Base-by-base conservation (phyloP, 2,329 filamentous ascomycete species). In the Stagonosporopsis vannaccii region DNA sequence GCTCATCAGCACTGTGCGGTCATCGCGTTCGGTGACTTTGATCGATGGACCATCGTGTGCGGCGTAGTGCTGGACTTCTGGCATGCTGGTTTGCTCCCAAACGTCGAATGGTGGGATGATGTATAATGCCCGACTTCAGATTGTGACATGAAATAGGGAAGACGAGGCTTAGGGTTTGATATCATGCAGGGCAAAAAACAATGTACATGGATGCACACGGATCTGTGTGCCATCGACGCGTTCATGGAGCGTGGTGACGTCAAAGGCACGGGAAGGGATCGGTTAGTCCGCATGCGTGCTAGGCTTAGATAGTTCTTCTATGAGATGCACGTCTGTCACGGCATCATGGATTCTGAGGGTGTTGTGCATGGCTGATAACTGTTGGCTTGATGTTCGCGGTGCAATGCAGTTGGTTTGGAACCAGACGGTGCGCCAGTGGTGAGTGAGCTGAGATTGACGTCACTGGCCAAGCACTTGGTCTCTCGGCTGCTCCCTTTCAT, bases 1-100 rank as follows among this genome's bases (percentile, higher is more conserved):
- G 20, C 65, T 50, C 65, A 77, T 80, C 20, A 77, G 53, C 26
- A 72, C 53, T 42, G 75, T 77, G 48, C 77, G 76, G 23, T 79
- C 74, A 45, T 71, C 61, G 51, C 77, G 77, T 20, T 72, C 68
- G 6, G 71, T 75, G 25, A 78, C 52, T 12, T 65, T 66, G 41
- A 80, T 69, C 51, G 66, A 62, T 40, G 54, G 26, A 37, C 49
- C 56, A 28, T 56, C 51, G 13, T 52, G 45, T 20, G 32, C 52
- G 15, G 20, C 43, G 35, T 56, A 47, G 2, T 44, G 56, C 5
- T 51, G 52, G 6, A 39, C 17, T n/a, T 50, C 44, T 4, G 59
- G 22, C 40, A 61, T 55, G 30, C 43, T 42, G 39, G 41, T 26
- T 6, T 40, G 22, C 30, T 8, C 9, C 30, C 22, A 22, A 36